Percentiles rank a stretch among this genome's conserved stretches.
These are phyloP conservation scores for Taphrina flavorubra DNA, from an alignment of 1,139 yeast species.

Conservation along the genomic window DNA sequence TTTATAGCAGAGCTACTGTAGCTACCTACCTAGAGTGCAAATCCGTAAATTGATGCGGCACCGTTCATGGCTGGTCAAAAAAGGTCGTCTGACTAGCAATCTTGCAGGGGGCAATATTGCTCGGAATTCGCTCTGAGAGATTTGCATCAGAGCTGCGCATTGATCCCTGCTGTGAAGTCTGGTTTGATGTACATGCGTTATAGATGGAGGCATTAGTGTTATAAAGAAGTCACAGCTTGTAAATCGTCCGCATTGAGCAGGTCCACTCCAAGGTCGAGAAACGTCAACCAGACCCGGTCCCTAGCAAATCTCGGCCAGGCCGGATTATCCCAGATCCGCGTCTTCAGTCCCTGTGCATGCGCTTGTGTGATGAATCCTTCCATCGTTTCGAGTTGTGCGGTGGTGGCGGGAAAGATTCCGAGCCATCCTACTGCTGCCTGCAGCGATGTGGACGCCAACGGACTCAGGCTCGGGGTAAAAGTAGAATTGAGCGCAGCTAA, in stretches of 20 bases:
- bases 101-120: too few species aligned
- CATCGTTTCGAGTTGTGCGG: slow-evolving; percentile 50
- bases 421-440: slow-evolving; percentile 42
- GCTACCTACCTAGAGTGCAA: too few species aligned
- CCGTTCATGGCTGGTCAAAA: too few species aligned
- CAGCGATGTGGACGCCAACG: slow-evolving; percentile 47
- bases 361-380: slow-evolving; percentile 50
- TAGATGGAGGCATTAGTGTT: background rate
- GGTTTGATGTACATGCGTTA: too few species aligned
- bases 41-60: too few species aligned
- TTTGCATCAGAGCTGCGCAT: too few species aligned
- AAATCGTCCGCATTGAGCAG: slow-evolving; percentile 59
- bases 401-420: slow-evolving; percentile 46
- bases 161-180: too few species aligned
- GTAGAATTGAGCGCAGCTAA: slow-evolving; percentile 43
- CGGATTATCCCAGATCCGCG: slow-evolving; percentile 63
- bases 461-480: slow-evolving; percentile 44
- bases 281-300: slow-evolving; percentile 55
- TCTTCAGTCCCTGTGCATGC: slow-evolving; percentile 53
- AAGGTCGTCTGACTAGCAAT: too few species aligned
- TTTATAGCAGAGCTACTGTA: too few species aligned
- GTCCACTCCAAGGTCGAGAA: slow-evolving; percentile 54
- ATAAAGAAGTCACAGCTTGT: slow-evolving; percentile 21
- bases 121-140: too few species aligned
- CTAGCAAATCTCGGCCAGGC: slow-evolving; percentile 56